Conservation (phyloP, 225 moss, liverwort and hornwort species). For the Climacium dendroides region DNA sequence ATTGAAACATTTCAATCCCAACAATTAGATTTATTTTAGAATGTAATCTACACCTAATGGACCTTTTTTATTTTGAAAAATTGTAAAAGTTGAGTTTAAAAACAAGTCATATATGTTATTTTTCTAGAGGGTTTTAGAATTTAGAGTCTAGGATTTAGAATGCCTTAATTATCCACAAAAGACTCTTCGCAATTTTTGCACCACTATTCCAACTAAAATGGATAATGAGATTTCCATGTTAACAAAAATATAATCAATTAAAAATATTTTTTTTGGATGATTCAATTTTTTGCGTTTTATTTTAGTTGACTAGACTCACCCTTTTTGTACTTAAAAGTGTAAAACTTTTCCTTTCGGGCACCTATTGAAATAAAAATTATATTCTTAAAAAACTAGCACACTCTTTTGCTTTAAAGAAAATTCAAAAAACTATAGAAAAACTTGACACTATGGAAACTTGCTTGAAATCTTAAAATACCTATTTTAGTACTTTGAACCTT, state of each 20-base stretch:
- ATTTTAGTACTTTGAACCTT: not conserved
- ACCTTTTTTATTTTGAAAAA: too few relatives aligned
- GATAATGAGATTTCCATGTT: fast-evolving
- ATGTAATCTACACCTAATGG: too few relatives aligned
- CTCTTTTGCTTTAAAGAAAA: not conserved
- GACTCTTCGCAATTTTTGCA: not conserved
- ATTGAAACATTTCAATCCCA: not conserved
- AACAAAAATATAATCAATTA: not conserved
- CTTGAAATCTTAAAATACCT: fast-evolving
- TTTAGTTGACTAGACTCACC: fast-evolving
- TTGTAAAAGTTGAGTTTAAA: too few relatives aligned
- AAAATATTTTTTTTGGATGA: too few relatives aligned
- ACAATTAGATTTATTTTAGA: not conserved
- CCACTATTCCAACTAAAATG: not conserved
- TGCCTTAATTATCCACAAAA: too few relatives aligned
- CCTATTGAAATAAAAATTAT: not conserved
- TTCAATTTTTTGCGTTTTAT: not conserved
- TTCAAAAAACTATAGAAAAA: not conserved
- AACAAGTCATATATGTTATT: too few relatives aligned
- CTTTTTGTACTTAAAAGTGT: not conserved
- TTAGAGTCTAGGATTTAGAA: too few relatives aligned
- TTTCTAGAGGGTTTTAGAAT: too few relatives aligned
- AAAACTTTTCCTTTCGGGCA: fast-evolving
- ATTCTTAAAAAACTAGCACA: fast-evolving
- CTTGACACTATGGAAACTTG: not conserved